Percentiles rank a stretch among this genome's conserved stretches.
These are phyloP conservation scores for Colletotrichum liaoningense DNA, from an alignment of 2,329 filamentous ascomycete species.

Conservation along the genomic window DNA sequence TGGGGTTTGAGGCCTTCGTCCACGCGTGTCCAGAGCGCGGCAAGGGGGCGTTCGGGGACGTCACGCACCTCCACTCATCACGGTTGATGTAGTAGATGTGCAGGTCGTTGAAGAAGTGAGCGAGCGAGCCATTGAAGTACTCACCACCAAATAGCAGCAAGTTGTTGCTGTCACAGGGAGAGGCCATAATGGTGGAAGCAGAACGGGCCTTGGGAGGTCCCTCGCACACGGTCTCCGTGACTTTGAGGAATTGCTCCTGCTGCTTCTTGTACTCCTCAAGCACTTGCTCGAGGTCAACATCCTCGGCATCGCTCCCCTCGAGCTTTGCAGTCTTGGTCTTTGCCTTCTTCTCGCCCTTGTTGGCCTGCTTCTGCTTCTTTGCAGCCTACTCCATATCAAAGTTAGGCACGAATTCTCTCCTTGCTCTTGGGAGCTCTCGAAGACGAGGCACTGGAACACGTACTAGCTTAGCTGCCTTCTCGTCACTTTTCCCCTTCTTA, in stretches of 20 bases:
- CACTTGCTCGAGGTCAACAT: conserved; percentile 92
- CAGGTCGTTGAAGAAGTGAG: conserved; percentile 76
- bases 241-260: conserved; percentile 93
- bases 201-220: conserved; percentile 82
- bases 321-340: conserved; percentile 77
- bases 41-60: conserved; percentile 89
- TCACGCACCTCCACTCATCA: conserved; percentile 92
- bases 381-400: conserved; percentile 55
- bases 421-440: background rate
- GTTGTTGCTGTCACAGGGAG: conserved; percentile 87
- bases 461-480: conserved; percentile 64
- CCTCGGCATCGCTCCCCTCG: conserved; percentile 89
- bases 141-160: conserved; percentile 94
- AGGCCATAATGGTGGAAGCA: conserved; percentile 85
- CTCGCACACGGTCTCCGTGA: conserved; percentile 82
- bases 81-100: conserved; percentile 81
- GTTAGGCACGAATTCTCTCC: conserved; percentile 37
- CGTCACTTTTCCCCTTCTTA: conserved; percentile 58
- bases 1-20: conserved; percentile 88
- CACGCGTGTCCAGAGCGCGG: conserved; percentile 94
- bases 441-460: conserved; percentile 15
- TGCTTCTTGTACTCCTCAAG: conserved; percentile 92
- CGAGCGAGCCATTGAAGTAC: conserved; percentile 92
- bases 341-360: conserved; percentile 88
- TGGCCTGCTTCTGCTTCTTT: conserved; percentile 83